Base-by-base conservation (phyloP, 345 rosid genomes). In the Hypericum androsaemum region DNA sequence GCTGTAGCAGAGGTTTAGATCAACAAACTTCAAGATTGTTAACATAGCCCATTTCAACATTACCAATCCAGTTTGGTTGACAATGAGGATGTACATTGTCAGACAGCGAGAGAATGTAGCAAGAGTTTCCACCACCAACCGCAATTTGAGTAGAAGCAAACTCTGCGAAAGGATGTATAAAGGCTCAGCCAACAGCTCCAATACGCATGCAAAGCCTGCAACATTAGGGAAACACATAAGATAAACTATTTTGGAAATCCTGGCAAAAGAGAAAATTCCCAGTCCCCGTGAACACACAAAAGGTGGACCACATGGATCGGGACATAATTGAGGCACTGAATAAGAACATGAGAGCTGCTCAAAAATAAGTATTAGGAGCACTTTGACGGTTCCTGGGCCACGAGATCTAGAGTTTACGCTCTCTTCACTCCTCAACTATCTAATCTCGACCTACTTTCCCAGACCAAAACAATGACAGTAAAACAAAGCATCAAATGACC, bases 181-280 rank as follows among this genome's bases (percentile, higher is more conserved):
- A 4, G 95, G 99, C 76, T 94, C 99, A 7, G 94, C 94, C 73
- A 88, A 39, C 22, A 94, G 76, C 81, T 88, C 97, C 79, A 88
- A 64, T 43, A 88, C 53, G 67, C 99, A 94, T 39, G 88, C 97
- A 71, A 58, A 64, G 47, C 86, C 97, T 88, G 79, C 64, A 76
- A 72, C 9, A 61, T 39, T 28, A 52, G 56, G 41, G 45, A 7
- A 45, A 46, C 11, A 14, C 7, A 57, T 39, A 40, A 54, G 43
- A 57, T 37, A 28, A 43, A 12, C 37, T 39, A 6, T 3, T n/a
- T 9, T 41, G 32, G 46, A 43, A 44, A 6, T 43, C 51, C 50
- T 17, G 43, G 44, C 10, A 11, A 16, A 8, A 43, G 32, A 1
- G 32, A 22, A 22, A 22, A 22, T 22, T 22, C 32, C 32, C 4